Conservation (phyloP, 495 filamentous ascomycete species). For the Recurvomyces mirabilis region DNA sequence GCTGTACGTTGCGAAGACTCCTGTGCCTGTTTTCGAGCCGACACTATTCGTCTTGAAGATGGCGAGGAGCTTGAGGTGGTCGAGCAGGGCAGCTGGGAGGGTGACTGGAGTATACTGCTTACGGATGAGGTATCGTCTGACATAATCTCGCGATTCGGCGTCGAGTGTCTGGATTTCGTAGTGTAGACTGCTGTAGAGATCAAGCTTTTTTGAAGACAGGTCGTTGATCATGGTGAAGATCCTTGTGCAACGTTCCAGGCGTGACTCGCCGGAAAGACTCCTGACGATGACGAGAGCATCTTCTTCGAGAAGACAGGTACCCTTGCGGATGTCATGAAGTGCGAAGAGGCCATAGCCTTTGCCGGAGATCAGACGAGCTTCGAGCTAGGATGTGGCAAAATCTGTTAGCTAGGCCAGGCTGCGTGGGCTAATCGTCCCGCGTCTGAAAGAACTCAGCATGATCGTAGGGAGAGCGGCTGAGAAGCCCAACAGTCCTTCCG, state of each 20-base stretch:
- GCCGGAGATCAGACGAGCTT: background rate
- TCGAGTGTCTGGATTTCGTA: conserved; percentile 19
- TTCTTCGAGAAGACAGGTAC: conserved; percentile 50
- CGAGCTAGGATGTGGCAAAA: too few species aligned
- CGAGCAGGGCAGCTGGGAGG: conserved; percentile 12
- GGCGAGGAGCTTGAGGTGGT: conserved; percentile 14
- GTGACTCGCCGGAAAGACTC: conserved; percentile 37
- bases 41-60: conserved; percentile 29
- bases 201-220: conserved; percentile 16
- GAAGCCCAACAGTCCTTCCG: too few species aligned
- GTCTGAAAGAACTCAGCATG: too few species aligned
- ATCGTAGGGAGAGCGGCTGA: too few species aligned
- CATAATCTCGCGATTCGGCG: conserved; percentile 8
- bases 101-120: conserved; percentile 15
- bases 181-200: conserved; percentile 17
- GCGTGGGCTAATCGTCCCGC: too few species aligned
- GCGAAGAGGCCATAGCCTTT: conserved; percentile 17
- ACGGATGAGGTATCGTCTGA: conserved; percentile 5
- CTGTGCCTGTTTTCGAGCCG: conserved; percentile 17
- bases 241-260: conserved; percentile 33
- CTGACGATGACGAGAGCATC: conserved; percentile 52
- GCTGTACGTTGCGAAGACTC: conserved; percentile 19
- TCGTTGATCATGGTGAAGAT: conserved; percentile 19
- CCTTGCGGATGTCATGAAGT: conserved; percentile 4
- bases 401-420: too few species aligned